Evolutionary conservation across 176 grass and related monocot species (phyloP).

Genomic region (Oryza longistaminata): DNA sequence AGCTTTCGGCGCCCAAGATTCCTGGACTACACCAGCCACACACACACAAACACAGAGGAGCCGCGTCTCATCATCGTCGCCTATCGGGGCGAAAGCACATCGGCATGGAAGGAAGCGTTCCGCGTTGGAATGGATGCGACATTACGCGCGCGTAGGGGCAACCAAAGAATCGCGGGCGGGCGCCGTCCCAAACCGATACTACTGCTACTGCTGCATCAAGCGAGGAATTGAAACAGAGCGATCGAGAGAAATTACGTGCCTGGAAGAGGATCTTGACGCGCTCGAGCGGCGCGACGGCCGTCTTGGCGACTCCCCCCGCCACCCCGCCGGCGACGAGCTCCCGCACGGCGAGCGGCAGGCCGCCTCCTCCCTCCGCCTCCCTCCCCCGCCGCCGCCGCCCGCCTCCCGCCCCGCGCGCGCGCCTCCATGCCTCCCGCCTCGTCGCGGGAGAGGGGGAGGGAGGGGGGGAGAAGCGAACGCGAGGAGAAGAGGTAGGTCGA

Average conservation of each 20-base stretch:
- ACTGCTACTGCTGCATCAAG: too few species aligned
- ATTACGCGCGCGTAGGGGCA: not conserved
- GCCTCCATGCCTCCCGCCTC: constrained; percentile 32
- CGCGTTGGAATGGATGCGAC: not conserved
- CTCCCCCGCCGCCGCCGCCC: constrained; percentile 10
- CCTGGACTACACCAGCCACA: not conserved
- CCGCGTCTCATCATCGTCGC: not conserved
- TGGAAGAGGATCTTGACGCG: constrained; percentile 98
- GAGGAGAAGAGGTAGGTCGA: not conserved
- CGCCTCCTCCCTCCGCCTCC: not conserved
- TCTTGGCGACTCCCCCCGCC: constrained; percentile 83
- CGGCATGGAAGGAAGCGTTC: not conserved
- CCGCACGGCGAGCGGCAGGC: constrained; percentile 72
- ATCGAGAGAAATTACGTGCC: constrained; percentile 32
- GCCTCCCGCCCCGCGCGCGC: constrained; percentile 6
- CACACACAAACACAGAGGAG: not conserved
- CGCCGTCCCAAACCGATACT: not conserved
- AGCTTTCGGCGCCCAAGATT: not conserved
- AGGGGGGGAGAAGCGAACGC: not conserved
- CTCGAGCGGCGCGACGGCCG: constrained; percentile 86
- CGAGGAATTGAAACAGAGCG: not conserved
- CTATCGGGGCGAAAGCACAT: not conserved
- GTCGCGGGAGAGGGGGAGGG: constrained; percentile 10
- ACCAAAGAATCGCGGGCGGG: not conserved
- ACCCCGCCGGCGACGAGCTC: constrained; percentile 86